Percentiles rank a stretch among this genome's conserved stretches.
Conservation (phyloP, 805 yeast species). For the Nakazawaea ishiwadae region DNA sequence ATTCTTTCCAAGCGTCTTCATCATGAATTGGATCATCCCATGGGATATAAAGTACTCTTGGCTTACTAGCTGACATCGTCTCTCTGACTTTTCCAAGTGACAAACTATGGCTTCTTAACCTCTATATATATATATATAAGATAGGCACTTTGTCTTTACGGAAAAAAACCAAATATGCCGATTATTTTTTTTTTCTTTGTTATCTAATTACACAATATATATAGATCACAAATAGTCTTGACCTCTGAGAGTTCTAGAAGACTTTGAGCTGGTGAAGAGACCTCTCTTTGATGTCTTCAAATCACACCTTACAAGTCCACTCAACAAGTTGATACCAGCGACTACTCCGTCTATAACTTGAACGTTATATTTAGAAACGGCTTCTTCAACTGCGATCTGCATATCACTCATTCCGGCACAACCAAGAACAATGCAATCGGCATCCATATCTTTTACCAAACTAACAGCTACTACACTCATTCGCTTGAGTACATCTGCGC, state of each 20-base stretch:
- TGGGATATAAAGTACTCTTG: conserved; percentile 33
- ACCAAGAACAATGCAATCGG: conserved; percentile 26
- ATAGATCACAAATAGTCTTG: not conserved
- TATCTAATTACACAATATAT: not conserved
- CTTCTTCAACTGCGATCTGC: conserved; percentile 20
- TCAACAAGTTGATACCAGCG: conserved; percentile 24
- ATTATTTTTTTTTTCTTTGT: not conserved
- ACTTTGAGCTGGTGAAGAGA: conserved; percentile 14
- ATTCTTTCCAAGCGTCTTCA: conserved; percentile 29
- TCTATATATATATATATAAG: no score
- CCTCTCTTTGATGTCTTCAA: conserved; percentile 26
- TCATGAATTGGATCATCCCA: conserved; percentile 33
- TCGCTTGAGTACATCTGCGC: conserved; percentile 22
- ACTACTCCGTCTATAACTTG: conserved; percentile 24
- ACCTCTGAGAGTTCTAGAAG: not conserved
- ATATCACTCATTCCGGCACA: conserved; percentile 29
- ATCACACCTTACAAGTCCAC: conserved; percentile 31
- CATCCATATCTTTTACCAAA: conserved; percentile 24
- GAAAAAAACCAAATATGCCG: no score
- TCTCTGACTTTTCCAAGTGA: no score
- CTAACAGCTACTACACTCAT: conserved; percentile 22
- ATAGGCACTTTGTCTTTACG: no score
- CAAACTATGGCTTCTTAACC: no score
- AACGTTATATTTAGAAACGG: conserved; percentile 17
- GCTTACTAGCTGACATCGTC: conserved; percentile 17